Conservation (phyloP, 1,284 basidiomycete species). For the Vanrija sp. region DNA sequence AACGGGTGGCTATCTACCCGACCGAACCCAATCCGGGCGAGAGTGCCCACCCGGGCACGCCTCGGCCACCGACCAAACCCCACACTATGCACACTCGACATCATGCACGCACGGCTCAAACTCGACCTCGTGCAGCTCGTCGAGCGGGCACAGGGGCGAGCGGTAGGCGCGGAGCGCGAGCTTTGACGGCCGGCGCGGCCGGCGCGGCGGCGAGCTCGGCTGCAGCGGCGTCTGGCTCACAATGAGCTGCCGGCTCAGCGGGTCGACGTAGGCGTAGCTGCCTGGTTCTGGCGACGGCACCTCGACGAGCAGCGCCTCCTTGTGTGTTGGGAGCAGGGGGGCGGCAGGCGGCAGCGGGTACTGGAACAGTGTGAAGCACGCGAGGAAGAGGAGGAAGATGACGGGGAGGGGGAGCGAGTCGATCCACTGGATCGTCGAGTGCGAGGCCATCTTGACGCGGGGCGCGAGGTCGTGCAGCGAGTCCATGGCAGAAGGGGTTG, state of each 20-base stretch:
- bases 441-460: constrained; percentile 3
- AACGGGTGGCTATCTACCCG: too few species aligned
- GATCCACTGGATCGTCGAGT: constrained; percentile 2
- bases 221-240: constrained; percentile 6
- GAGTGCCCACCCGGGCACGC: too few species aligned
- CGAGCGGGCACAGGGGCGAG: neutral
- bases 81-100: too few species aligned
- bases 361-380: constrained; percentile 3
- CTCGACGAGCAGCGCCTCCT: neutral
- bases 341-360: neutral
- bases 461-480: neutral
- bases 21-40: too few species aligned
- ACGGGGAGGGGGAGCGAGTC: constrained; percentile 6
- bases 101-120: too few species aligned
- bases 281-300: constrained; percentile 1
- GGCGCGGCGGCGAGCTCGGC: neutral
- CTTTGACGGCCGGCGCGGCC: neutral
- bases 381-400: constrained; percentile 8
- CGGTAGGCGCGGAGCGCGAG: constrained; percentile 2
- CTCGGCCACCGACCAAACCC: too few species aligned
- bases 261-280: constrained; percentile 12
- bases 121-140: too few species aligned
- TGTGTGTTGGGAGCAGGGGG: neutral
- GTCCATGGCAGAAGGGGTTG: neutral
- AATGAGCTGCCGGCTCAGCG: constrained; percentile 5